These are phyloP conservation scores for Elasticomyces elasticus DNA, from an alignment of 495 filamentous ascomycete genomes.

Conservation along the genomic window DNA sequence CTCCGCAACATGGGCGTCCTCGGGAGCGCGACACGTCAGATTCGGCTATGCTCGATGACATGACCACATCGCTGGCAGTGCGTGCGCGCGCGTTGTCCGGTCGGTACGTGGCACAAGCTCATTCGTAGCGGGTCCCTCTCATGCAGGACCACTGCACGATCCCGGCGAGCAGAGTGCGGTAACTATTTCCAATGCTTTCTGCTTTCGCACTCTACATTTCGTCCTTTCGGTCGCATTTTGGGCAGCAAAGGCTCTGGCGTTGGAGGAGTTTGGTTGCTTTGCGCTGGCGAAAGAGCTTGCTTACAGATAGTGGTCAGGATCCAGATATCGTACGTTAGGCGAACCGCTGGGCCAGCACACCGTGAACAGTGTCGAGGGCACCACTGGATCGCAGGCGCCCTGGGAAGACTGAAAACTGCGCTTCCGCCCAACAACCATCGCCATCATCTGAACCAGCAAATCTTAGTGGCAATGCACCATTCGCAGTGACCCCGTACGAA, in stretches of 20 bases:
- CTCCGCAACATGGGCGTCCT: not conserved
- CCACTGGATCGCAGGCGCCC: too few species aligned
- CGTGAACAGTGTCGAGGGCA: too few species aligned
- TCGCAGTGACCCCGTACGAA: too few species aligned
- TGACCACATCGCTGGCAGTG: not conserved
- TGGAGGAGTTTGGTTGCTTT: slow-evolving; percentile 7
- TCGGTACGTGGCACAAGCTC: slow-evolving; percentile 12
- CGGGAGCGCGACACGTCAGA: not conserved
- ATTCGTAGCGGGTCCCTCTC: not conserved
- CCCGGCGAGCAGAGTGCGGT: slow-evolving; percentile 6
- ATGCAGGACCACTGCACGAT: slow-evolving; percentile 18
- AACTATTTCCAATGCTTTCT: not conserved
- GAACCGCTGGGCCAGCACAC: not conserved
- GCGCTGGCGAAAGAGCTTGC: not conserved
- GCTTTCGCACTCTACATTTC: slow-evolving; percentile 1
- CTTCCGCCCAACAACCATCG: too few species aligned
- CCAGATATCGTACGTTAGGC: not conserved
- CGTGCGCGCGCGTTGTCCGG: slow-evolving; percentile 2
- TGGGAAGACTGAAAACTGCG: too few species aligned
- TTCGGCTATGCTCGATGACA: slow-evolving; percentile 8
- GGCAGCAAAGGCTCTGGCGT: slow-evolving; percentile 6
- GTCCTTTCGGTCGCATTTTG: slow-evolving; percentile 6
- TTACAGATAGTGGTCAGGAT: not conserved
- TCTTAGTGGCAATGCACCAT: not conserved
- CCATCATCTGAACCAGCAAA: too few species aligned